Conservation (phyloP, 805 yeast species). For the Wilhelminamyces savonicus region DNA sequence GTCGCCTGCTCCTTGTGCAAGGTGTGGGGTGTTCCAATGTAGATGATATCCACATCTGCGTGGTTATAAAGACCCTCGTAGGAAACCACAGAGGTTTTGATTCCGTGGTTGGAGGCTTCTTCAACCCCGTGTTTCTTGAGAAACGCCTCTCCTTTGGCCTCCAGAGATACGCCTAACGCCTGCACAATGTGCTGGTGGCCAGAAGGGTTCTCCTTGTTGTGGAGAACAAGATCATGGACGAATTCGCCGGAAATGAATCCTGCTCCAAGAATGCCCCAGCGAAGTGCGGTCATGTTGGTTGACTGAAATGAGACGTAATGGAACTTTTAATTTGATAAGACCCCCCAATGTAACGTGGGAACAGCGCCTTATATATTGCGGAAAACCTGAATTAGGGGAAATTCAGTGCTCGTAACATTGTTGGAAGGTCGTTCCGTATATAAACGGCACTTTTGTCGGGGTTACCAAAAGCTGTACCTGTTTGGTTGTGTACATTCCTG, state of each 20-base stretch:
- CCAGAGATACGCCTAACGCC: slow-evolving; percentile 35
- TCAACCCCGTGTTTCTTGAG: slow-evolving; percentile 11
- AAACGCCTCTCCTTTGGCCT: slow-evolving; percentile 29
- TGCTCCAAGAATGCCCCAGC: slow-evolving; percentile 47
- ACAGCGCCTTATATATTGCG: no score
- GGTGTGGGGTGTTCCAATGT: slow-evolving; percentile 51
- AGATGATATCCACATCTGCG: slow-evolving; percentile 40
- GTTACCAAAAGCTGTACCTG: no score
- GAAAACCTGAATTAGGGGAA: no score
- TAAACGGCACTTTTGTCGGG: no score
- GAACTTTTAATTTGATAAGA: no score
- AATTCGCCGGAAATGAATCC: slow-evolving; percentile 44
- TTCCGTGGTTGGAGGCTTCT: no score
- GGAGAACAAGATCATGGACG: slow-evolving; percentile 27
- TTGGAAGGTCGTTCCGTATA: no score
- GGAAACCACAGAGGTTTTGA: slow-evolving; percentile 11
- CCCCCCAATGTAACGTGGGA: no score
- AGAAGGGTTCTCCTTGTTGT: slow-evolving; percentile 15
- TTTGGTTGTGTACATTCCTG: no score
- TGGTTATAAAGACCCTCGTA: slow-evolving; percentile 42
- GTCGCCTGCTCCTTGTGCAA: slow-evolving; percentile 42
- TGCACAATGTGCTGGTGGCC: slow-evolving; percentile 24
- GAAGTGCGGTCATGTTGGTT: no score
- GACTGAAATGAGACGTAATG: no score
- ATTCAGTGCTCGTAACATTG: no score